A percentile compares a stretch with the other conserved stretches of the same genome.
Evolutionary conservation across 108 stramenopile species (phyloP).

Genomic region (Cylindrotheca closterium): DNA sequence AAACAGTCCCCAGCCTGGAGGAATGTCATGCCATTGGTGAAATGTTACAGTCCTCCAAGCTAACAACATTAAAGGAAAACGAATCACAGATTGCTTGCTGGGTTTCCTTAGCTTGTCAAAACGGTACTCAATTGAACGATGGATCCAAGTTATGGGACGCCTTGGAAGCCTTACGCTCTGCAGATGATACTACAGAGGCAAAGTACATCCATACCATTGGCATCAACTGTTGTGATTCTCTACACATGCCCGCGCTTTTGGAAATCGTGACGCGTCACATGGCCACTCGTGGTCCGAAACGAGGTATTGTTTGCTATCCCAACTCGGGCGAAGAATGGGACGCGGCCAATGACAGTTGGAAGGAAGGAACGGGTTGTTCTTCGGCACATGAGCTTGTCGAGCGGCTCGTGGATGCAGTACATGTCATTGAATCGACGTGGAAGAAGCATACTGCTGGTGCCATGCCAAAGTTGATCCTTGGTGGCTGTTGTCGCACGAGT

Average conservation of each 20-base stretch:
- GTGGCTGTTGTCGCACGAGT: conserved; percentile 64
- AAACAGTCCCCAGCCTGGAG: conserved; percentile 50
- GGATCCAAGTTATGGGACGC: conserved; percentile 43
- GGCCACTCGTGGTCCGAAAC: conserved; percentile 16
- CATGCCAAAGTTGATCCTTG: conserved; percentile 35
- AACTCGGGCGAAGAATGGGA: conserved; percentile 69
- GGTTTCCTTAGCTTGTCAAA: conserved; percentile 54
- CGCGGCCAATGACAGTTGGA: conserved; percentile 43
- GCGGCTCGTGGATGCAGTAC: conserved; percentile 21
- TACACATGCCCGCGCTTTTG: conserved; percentile 30
- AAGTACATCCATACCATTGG: conserved; percentile 39
- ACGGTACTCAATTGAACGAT: conserved; percentile 52
- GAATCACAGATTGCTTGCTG: conserved; percentile 25
- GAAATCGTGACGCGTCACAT: conserved; percentile 24
- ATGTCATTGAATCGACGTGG: conserved; percentile 27
- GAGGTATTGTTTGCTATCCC: conserved; percentile 55
- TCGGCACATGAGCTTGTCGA: conserved; percentile 33
- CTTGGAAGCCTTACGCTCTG: conserved; percentile 24
- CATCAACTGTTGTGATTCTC: conserved; percentile 51
- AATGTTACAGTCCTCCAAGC: conserved; percentile 1
- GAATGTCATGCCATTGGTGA: conserved; percentile 26
- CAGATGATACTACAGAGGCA: conserved; percentile 35
- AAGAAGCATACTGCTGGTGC: not conserved
- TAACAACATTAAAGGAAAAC: conserved; percentile 3
- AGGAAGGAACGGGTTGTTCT: conserved; percentile 41